Conservation (phyloP, 148 eudicot species). For the Beta vulgaris region DNA sequence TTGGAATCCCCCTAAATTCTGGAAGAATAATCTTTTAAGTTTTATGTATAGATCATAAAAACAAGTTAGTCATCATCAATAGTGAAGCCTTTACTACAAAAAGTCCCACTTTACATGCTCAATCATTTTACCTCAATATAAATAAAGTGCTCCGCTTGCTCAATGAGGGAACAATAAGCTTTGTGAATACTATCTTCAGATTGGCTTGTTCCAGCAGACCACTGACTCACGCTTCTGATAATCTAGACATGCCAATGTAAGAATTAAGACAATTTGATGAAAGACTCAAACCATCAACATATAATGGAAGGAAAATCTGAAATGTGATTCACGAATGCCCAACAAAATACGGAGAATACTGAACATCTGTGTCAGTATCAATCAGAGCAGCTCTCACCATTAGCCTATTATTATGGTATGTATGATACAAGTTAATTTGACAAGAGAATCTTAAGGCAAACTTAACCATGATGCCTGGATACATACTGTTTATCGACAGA, state of each 20-base stretch:
- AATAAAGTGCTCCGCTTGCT: slow-evolving; percentile 77
- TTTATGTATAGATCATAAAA: neutral
- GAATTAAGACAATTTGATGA: neutral
- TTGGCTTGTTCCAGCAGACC: slow-evolving; percentile 99
- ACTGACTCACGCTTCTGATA: slow-evolving; percentile 89
- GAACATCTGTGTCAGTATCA: neutral
- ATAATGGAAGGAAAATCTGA: neutral
- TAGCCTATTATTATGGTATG: neutral
- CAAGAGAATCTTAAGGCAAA: neutral
- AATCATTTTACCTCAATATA: slow-evolving; percentile 76
- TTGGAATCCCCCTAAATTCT: neutral
- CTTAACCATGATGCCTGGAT: neutral
- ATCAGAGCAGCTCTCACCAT: neutral
- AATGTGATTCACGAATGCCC: neutral
- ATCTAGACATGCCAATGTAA: slow-evolving; percentile 41
- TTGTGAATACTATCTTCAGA: slow-evolving; percentile 93
- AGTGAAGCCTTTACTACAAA: neutral
- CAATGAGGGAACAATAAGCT: slow-evolving; percentile 92
- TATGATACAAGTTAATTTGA: neutral
- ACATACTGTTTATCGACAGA: neutral
- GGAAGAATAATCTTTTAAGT: neutral
- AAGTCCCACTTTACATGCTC: neutral
- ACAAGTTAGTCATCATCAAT: neutral
- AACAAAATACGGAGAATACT: neutral
- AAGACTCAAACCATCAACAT: neutral